Evolutionary conservation across 164 flowering plant species (phyloP), one percentile per base, ranked within the genome.

Genomic region (Vitis cinerea): DNA sequence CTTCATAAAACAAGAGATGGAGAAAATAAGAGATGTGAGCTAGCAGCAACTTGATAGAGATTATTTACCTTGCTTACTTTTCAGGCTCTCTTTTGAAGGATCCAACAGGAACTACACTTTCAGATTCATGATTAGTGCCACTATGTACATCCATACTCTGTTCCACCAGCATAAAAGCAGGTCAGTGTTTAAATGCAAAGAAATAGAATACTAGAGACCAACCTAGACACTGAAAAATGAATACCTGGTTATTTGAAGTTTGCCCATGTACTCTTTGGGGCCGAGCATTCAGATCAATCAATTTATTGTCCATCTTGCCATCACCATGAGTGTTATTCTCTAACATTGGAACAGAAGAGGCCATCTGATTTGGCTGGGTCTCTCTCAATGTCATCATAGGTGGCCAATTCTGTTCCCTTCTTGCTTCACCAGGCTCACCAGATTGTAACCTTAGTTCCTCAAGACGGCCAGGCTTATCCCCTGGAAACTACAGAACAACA

Each of bases 251-350:
- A 69, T 68, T 82, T 69, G 92, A 86, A 70, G 89, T 19, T 65
- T 86, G 92, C 59, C 83, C 94, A 59, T 78, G 77, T 27, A 80
- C 61, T 72, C 88, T 71, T 50, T 81, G 86, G 50, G 94, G 93
- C 66, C 80, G 83, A 4, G 88, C 68, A 77, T 93, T 93, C 19
- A 91, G 89, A 85, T 91, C 98, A 70, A 93, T 82, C 84, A 88
- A 75, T 61, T 81, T 80, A 59, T 78, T 77, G 65, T 85, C 85
- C 80, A 77, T 77, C 72, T 83, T 82, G 10, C 67, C 82, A 66
- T 78, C 70, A 37, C 74, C 74, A 30, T 73, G 83, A 63, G 70
- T 58, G 62, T 79, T 75, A 66, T 73, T 65, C 71, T 83, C 86
- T 51, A 62, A 17, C 19, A 61, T 55, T 67, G 83, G 86, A 72